A percentile compares a stretch with the other conserved stretches of the same genome.
phyloP scores from a whole-genome alignment of 768 basidiomycete species.

The Lentinus tigrinus region DNA sequence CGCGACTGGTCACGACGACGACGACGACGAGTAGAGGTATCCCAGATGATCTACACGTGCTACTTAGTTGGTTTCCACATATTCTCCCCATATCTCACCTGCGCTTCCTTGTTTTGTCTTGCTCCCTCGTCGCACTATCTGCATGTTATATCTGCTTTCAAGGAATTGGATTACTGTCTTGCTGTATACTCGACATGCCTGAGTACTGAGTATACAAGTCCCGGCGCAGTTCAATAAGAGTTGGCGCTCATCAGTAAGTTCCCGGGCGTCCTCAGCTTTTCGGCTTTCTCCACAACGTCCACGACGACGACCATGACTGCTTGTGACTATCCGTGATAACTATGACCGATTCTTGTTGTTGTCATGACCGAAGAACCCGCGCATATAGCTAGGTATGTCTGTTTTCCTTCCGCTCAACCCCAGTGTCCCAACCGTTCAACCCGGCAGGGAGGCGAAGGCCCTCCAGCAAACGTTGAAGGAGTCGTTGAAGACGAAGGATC shows the following conservation, averaged over 20 bases:
- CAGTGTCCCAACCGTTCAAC: too few relatives aligned
- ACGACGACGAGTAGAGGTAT: conserved; percentile 38
- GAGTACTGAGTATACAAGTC: neutral
- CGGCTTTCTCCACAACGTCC: conserved; percentile 68
- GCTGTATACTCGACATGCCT: too few relatives aligned
- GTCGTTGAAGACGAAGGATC: conserved; percentile 66
- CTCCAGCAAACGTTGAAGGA: conserved; percentile 76
- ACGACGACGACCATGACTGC: conserved; percentile 47
- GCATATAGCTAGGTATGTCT: conserved; percentile 36
- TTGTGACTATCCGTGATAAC: neutral
- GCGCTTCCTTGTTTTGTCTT: neutral
- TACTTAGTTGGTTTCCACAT: neutral
- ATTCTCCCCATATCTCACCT: neutral
- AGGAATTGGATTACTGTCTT: neutral
- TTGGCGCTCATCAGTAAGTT: conserved; percentile 41
- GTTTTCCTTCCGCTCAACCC: conserved; percentile 12
- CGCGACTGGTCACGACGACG: conserved; percentile 55
- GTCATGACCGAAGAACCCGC: conserved; percentile 42
- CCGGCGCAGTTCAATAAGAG: neutral
- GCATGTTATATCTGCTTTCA: neutral
- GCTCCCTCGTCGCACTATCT: neutral
- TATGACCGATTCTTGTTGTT: neutral
- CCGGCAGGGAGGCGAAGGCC: conserved; percentile 73
- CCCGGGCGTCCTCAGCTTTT: conserved; percentile 60
- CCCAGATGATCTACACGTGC: neutral